Conservation (phyloP, 805 yeast genomes). For the Cyberlindnera subsufficiens region DNA sequence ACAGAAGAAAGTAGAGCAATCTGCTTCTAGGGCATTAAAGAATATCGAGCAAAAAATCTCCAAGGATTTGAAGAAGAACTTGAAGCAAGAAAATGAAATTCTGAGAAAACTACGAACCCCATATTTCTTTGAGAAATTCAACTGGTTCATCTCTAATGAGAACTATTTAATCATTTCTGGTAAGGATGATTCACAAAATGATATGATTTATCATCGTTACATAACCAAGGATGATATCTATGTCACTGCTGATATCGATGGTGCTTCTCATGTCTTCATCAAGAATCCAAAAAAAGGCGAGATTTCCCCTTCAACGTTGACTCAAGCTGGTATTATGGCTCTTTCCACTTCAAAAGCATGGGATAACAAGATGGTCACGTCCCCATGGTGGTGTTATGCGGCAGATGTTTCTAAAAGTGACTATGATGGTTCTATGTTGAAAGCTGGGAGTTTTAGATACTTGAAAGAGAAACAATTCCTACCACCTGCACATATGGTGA, state of each 20-base stretch:
- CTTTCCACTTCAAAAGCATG: conserved; percentile 81
- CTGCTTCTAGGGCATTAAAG: conserved; percentile 70
- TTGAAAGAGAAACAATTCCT: conserved; percentile 49
- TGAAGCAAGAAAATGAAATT: conserved; percentile 51
- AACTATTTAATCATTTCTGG: conserved; percentile 86
- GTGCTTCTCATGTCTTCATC: conserved; percentile 70
- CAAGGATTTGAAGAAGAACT: conserved; percentile 59
- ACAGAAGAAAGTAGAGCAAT: conserved; percentile 73
- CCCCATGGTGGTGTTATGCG: conserved; percentile 84
- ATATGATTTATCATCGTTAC: conserved; percentile 73
- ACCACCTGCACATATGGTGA: conserved; percentile 77
- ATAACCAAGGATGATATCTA: conserved; percentile 67
- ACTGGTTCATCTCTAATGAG: conserved; percentile 91
- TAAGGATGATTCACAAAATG: conserved; percentile 72
- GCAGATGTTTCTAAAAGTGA: conserved; percentile 65
- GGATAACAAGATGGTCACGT: conserved; percentile 76
- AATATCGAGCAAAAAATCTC: conserved; percentile 76
- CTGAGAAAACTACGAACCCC: conserved; percentile 60
- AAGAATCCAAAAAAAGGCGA: conserved; percentile 72
- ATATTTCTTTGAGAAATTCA: conserved; percentile 89
- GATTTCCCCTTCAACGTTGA: conserved; percentile 79
- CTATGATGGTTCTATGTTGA: conserved; percentile 50
- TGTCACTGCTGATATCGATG: conserved; percentile 70
- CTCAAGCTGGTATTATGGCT: conserved; percentile 88
- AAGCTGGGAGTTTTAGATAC: conserved; percentile 56